Evolutionary conservation across 495 filamentous ascomycete species (phyloP), one percentile per base, ranked within the genome.

Genomic region (Venustampulla echinocandica): DNA sequence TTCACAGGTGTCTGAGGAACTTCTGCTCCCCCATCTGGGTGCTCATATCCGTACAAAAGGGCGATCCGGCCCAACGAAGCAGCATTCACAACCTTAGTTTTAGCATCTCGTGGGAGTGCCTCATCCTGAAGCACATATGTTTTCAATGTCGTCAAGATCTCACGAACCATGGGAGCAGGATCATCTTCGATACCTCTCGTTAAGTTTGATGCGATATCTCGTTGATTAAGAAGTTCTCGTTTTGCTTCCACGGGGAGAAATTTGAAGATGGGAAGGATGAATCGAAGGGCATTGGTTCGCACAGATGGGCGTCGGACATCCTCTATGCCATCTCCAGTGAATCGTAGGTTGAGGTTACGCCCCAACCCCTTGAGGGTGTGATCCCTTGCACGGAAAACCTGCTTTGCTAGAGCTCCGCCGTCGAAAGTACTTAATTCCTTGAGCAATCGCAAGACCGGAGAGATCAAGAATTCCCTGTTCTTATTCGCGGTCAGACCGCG

Each of bases 381-480:
- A 39, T 82, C 75, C 52, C 84, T 70, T 15, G 76, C 75, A 20
- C 76, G 68, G 56, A 87, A 89, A 20, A 93, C 65, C 32, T 76
- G 72, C 30, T 74, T 77, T 10, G 87, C 84, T 17, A 84, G 68
- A 30, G 76, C 76, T 13, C 88, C 89, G 5, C 87, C 89, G 64
- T 94, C 87, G 54, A 90, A 88, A 22, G 70, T 76, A 11, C 82
- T 74, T 3, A 85, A 70, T 64, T 96, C 87, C 17, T 77, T 82
- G 38, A 96, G 70, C 37, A 96, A 69, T 47, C 87, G 75, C 35
- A 96, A 62, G 33, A 80, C 85, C 0, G 89, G 87, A 2, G 84
- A 88, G 49, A 96, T 89, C 32, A 94, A 67, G 65, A 84, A 84
- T 27, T 90, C 83, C 56, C 90, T 94, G 2, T 73, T 68, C 58